Conservation (phyloP, 2,329 filamentous ascomycete species). For the Cyanodermella asteris region DNA sequence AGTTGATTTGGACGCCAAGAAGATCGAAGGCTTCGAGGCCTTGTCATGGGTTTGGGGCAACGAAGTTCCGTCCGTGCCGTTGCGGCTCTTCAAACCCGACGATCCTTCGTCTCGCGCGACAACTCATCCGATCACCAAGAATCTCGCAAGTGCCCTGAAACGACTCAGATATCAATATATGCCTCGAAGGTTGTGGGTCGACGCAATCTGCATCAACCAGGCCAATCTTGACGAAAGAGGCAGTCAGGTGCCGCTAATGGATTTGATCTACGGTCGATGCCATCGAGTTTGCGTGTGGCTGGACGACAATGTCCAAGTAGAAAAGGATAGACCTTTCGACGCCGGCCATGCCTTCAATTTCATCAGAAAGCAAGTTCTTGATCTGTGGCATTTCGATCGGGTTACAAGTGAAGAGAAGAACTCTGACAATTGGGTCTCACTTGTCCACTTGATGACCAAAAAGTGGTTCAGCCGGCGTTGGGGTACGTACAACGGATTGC, state of each 20-base stretch:
- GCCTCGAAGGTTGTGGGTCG: slow-evolving; percentile 14
- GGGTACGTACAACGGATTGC: too few species aligned
- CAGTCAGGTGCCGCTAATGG: slow-evolving; percentile 17
- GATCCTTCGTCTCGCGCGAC: too few species aligned
- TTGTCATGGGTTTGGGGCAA: slow-evolving; percentile 4
- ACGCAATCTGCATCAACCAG: slow-evolving; percentile 16
- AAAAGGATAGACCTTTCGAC: too few species aligned
- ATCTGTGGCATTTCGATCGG: slow-evolving; percentile 14
- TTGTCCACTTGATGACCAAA: slow-evolving; percentile 17
- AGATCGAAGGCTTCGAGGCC: too few species aligned
- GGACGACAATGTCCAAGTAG: slow-evolving; percentile 12
- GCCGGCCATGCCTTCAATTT: slow-evolving; percentile 6
- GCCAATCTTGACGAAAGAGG: slow-evolving; percentile 12
- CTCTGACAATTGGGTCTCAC: slow-evolving; percentile 12
- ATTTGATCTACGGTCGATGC: slow-evolving; percentile 14
- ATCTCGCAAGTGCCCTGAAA: slow-evolving; percentile 2
- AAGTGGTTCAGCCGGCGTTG: slow-evolving; percentile 20
- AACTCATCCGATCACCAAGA: slow-evolving; percentile 2
- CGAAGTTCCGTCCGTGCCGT: too few species aligned
- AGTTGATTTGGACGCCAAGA: too few species aligned
- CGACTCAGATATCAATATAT: slow-evolving; percentile 1
- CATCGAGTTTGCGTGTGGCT: slow-evolving; percentile 15
- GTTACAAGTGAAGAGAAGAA: slow-evolving; percentile 9
- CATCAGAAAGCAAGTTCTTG: slow-evolving; percentile 8
- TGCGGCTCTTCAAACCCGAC: slow-evolving; percentile 1